Base-by-base conservation (phyloP, 208 protist genomes). In the Wallacemonas collosoma region DNA sequence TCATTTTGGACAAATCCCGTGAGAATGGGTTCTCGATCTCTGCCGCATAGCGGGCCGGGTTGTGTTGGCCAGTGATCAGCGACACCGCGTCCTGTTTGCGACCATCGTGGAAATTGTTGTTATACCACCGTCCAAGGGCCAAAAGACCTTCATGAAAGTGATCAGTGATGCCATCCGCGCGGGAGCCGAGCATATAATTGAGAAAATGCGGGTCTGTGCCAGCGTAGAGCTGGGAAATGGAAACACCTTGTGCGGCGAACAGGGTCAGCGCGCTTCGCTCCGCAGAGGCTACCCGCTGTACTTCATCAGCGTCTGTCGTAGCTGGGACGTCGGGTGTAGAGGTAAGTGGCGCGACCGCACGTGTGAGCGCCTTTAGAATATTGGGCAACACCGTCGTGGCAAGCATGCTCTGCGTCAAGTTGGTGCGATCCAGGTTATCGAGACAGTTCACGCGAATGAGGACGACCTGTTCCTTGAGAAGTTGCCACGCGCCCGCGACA, bases 351-450 rank as follows among this genome's bases (percentile, higher is more conserved):
- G 0, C 26, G 26, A 26, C 5, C 17, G 9, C 15, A 17, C 60
- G 60, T n/a, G 60, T 48, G n/a, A 65, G 60, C 12, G 60, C 38
- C n/a, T 45, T 44, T 8, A 95, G 68, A 83, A 95, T 86, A 17
- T 71, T 58, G 1, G 80, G 81, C 56, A 94, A 77, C 41, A 84
- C 68, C n/a, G 69, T 60, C 45, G 71, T 38, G 17, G 48, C 67
- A 50, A 94, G 71, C 69, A 90, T 77, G 47, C 77, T 83, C 66
- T 96, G 91, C 2, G 77, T 75, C 26, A 96, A 50, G 75, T 94
- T 96, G 3, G 89, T 94, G 17, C 91, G 82, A 68, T 96, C 91
- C 12, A 96, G 64, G 63, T 89, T 94, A 77, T 96, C 91, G 0
- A 96, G 71, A 70, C 91, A 96, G 69, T 93, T 96, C 12, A 96